Evolutionary conservation across 2,329 filamentous ascomycete species (phyloP), one percentile per base, ranked within the genome.

Genomic region (Ophiostoma ips): DNA sequence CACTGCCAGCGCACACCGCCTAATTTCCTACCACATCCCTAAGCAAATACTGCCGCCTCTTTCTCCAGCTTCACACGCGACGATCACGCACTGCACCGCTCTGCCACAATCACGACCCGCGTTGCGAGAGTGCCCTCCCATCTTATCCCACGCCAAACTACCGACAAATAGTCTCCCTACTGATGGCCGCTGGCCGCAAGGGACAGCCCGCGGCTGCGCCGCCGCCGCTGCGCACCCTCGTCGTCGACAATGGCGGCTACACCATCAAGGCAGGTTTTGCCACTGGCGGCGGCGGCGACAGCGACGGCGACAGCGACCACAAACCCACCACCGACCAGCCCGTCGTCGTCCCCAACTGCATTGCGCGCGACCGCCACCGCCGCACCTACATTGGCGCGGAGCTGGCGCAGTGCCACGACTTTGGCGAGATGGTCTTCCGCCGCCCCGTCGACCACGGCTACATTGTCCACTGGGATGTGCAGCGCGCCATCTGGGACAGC

Each of bases 401-500:
- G 57, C 70, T 95, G 2, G 19, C 81, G 9, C 74, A 79, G 52
- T 94, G 90, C 64, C 81, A 76, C 56, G 90, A 98, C 61, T 95
- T 87, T 69, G 87, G 88, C 56, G 90, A 95, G 63, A 79, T 94
- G 18, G 76, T 79, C 9, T 95, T 95, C 60, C 78, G 90, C 1
- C 74, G 90, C 0, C 92, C 92, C 0, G 85, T 96, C 1, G 92
- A 98, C 65, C 94, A 89, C 65, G 92, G 92, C 8, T 96, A 86
- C 61, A 73, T 96, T 46, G 89, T 96, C 54, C 95, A 90, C 62
- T 98, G 92, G 92, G 92, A 98, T 65, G 83, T 84, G 0, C 79
- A 98, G 68, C 90, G 87, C 66, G 89, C 92, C 61, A 87, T 98
- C 48, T 98, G 92, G 92, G 88, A 95, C 60, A 79, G 83, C 58